Percentiles rank a stretch among this genome's conserved stretches.
phyloP scores from a whole-genome alignment of 2,329 filamentous ascomycete genomes.

The Elsinoe fawcettii region DNA sequence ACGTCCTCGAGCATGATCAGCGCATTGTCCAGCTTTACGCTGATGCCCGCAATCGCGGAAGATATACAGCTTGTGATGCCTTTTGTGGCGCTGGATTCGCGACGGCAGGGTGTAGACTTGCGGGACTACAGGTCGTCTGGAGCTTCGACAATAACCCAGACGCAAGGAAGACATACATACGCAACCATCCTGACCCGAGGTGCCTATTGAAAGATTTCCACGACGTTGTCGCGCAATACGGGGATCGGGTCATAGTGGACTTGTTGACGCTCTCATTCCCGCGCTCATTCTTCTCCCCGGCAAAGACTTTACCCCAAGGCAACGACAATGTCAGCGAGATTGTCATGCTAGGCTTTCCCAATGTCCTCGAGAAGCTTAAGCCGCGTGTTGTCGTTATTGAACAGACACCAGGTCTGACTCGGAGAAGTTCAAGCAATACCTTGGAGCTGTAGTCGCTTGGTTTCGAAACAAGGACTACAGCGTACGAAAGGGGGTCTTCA shows the following conservation, averaged over 20 bases:
- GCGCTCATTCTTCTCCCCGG: conserved; percentile 67
- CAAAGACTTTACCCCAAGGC: conserved; percentile 52
- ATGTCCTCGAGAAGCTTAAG: conserved; percentile 49
- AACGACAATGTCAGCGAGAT: conserved; percentile 63
- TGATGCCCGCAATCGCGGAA: too few species aligned
- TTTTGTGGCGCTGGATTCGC: conserved; percentile 69
- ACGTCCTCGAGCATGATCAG: neutral
- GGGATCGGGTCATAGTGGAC: conserved; percentile 46
- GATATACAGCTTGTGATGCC: conserved; percentile 61
- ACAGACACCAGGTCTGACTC: conserved; percentile 61
- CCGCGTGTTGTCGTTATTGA: conserved; percentile 71
- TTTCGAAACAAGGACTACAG: conserved; percentile 62
- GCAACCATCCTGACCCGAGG: conserved; percentile 46
- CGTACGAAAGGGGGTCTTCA: conserved; percentile 58
- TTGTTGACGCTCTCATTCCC: conserved; percentile 61
- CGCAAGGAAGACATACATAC: conserved; percentile 51
- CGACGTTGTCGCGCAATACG: conserved; percentile 39
- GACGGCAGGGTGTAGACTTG: conserved; percentile 54
- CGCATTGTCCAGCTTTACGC: neutral
- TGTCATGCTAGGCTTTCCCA: conserved; percentile 40
- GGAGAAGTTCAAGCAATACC: conserved; percentile 45
- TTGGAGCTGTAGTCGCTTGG: conserved; percentile 53
- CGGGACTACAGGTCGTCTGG: conserved; percentile 53
- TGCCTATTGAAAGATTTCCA: conserved; percentile 22
- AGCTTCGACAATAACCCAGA: conserved; percentile 55